phyloP scores from a whole-genome alignment of 225 moss, liverwort and hornwort genomes.

The Rhytidiadelphus loreus region DNA sequence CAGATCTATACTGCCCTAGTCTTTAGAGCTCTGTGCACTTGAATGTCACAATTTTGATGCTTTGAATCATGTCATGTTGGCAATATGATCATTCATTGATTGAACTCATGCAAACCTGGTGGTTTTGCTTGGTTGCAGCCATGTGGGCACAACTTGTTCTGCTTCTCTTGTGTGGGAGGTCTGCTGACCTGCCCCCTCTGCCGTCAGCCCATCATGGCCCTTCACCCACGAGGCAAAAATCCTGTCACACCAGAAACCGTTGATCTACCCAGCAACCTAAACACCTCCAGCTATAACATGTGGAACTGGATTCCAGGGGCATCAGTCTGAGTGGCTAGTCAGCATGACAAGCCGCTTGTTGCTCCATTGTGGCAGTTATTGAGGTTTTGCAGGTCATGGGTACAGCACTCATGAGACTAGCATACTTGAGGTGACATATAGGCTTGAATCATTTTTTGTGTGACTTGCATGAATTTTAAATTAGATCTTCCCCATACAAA shows the following conservation, averaged over 20 bases:
- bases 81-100: not conserved
- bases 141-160: slow-evolving; percentile 32
- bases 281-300: slow-evolving; percentile 58
- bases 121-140: slow-evolving; percentile 18
- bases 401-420: not conserved
- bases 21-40: not conserved
- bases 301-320: slow-evolving; percentile 90
- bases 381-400: not conserved
- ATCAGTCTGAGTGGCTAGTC: slow-evolving; percentile 38
- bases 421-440: not conserved
- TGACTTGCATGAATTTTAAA: not conserved
- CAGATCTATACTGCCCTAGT: not conserved
- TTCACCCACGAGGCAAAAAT: slow-evolving; percentile 13
- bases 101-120: not conserved
- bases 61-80: not conserved
- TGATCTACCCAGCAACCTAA: slow-evolving; percentile 16
- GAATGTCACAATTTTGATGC: not conserved
- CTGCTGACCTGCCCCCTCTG: slow-evolving; percentile 33
- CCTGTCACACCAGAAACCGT: slow-evolving; percentile 5
- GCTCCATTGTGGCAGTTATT: not conserved
- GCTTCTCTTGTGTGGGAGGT: slow-evolving; percentile 31
- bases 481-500: not conserved
- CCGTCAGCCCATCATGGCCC: slow-evolving; percentile 16
- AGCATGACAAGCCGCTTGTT: not conserved
- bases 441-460: not conserved